Evolutionary conservation across 768 basidiomycete species (phyloP).

Genomic region (Rhodocollybia butyracea): DNA sequence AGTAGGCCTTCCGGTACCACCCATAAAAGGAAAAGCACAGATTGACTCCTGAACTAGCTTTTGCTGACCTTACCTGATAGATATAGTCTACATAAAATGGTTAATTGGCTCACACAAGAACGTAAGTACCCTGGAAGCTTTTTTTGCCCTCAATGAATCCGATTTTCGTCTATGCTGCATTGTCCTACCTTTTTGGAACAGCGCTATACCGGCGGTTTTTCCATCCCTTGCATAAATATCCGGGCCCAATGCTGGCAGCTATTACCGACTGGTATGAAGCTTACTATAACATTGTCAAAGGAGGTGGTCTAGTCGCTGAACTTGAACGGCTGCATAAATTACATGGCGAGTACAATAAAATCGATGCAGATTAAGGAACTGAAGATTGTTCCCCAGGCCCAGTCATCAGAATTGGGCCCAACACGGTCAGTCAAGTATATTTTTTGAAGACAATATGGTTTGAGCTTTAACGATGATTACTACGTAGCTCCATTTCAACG

Average conservation of each 20-base stretch:
- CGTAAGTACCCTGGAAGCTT: too few species aligned
- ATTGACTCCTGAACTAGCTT: too few species aligned
- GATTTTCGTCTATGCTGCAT: too few species aligned
- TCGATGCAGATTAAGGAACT: background rate
- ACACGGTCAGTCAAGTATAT: slow-evolving; percentile 24
- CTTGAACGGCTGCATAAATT: slow-evolving; percentile 21
- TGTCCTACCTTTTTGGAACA: too few species aligned
- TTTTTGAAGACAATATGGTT: background rate
- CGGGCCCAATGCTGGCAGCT: slow-evolving; percentile 27
- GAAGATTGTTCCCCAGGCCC: slow-evolving; percentile 21
- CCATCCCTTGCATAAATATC: slow-evolving; percentile 24
- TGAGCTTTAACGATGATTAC: background rate
- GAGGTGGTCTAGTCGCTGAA: slow-evolving; percentile 23
- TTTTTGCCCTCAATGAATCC: too few species aligned
- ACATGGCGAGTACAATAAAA: slow-evolving; percentile 18
- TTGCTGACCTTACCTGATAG: too few species aligned
- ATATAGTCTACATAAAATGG: too few species aligned
- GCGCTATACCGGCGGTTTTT: slow-evolving; percentile 18
- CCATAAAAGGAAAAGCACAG: too few species aligned
- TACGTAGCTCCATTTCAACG: slow-evolving; percentile 33
- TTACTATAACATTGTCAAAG: slow-evolving; percentile 24
- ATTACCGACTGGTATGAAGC: slow-evolving; percentile 20
- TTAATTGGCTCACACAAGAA: too few species aligned
- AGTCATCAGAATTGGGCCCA: slow-evolving; percentile 33
- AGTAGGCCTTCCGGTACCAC: too few species aligned